Percentiles rank a stretch among this genome's conserved stretches.
These are phyloP conservation scores for Solanum verrucosum DNA, from an alignment of 257 asterid genomes.

Conservation along the genomic window DNA sequence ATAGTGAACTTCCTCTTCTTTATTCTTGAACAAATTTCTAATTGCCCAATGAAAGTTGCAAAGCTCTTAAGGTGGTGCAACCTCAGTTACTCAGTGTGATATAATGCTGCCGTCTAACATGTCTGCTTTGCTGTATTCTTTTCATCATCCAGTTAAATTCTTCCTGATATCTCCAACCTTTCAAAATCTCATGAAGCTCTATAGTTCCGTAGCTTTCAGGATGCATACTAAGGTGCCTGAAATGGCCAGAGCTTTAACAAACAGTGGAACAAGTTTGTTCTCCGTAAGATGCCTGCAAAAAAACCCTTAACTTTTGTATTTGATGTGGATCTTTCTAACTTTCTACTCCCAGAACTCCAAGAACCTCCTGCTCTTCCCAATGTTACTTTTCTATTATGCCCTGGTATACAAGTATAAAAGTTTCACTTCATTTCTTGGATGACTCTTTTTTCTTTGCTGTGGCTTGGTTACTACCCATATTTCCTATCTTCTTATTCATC, in stretches of 20 bases:
- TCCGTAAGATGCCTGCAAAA: background rate
- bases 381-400: background rate
- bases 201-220: background rate
- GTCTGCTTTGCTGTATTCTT: background rate
- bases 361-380: background rate
- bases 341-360: background rate
- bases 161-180: background rate
- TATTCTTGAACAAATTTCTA: background rate
- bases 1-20: background rate
- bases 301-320: background rate
- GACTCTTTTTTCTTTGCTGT: background rate
- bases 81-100: background rate
- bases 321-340: background rate
- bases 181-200: background rate
- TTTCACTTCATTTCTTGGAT: background rate
- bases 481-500: background rate
- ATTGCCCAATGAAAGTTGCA: background rate
- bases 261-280: background rate
- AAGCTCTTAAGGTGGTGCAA: background rate
- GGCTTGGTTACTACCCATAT: background rate
- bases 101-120: background rate
- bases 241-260: background rate
- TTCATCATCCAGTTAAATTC: background rate
- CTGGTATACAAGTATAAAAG: background rate
- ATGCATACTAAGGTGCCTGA: background rate